Conservation (phyloP, 2,329 filamentous ascomycete genomes). For the Pyrenophora teres region DNA sequence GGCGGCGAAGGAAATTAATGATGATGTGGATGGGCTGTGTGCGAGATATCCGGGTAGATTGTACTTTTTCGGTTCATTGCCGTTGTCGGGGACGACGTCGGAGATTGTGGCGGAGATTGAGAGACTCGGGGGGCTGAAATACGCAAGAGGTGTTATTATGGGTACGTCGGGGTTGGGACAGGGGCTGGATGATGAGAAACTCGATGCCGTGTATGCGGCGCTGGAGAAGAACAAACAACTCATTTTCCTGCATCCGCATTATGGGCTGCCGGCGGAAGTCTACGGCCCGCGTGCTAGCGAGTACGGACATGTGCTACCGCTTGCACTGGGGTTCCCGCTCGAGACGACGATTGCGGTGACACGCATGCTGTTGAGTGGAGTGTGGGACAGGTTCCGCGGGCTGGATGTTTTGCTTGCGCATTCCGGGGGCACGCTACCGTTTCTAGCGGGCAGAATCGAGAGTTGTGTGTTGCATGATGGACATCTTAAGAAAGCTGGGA, state of each 20-base stretch:
- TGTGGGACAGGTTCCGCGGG: constrained; percentile 75
- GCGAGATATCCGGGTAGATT: constrained; percentile 67
- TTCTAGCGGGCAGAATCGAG: constrained; percentile 85
- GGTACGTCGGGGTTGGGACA: constrained; percentile 80
- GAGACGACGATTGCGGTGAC: constrained; percentile 91
- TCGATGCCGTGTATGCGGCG: constrained; percentile 74
- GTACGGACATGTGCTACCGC: constrained; percentile 85
- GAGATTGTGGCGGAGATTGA: constrained; percentile 69
- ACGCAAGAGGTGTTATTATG: constrained; percentile 84
- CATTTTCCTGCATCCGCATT: constrained; percentile 89
- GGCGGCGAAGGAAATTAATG: constrained; percentile 72
- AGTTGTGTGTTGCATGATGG: constrained; percentile 85
- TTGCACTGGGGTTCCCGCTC: constrained; percentile 86
- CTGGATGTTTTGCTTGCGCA: constrained; percentile 82
- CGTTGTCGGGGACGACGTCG: constrained; percentile 68
- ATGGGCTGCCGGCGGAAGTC: constrained; percentile 79
- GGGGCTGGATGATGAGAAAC: constrained; percentile 75
- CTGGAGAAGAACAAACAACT: constrained; percentile 68
- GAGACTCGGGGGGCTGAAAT: constrained; percentile 64
- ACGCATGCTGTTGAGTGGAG: constrained; percentile 82
- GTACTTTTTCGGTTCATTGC: constrained; percentile 83
- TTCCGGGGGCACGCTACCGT: constrained; percentile 85
- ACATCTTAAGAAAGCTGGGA: constrained; percentile 69
- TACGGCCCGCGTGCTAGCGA: constrained; percentile 74
- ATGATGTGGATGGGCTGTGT: constrained; percentile 77